Conservation (phyloP, 129 eudicot genomes). For the Centrapalus pauciflorus region DNA sequence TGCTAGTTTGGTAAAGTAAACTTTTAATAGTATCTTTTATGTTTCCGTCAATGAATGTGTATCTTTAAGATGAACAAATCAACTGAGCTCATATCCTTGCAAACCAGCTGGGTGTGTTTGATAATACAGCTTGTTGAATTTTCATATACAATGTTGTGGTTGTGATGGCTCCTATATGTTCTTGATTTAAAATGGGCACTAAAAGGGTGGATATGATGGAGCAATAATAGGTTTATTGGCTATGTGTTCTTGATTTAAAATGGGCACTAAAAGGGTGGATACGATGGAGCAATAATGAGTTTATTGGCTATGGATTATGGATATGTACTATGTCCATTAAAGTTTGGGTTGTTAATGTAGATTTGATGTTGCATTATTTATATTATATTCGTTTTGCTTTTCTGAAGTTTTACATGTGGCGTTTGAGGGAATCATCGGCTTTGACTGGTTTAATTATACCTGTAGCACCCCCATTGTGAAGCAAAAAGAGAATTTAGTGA, state of each 20-base stretch:
- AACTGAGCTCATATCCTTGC: constrained; percentile 18
- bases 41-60: constrained; percentile 14
- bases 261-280: neutral
- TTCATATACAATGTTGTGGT: neutral
- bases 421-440: neutral
- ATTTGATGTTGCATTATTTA: too few relatives aligned
- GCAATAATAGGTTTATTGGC: constrained; percentile 1
- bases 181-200: neutral
- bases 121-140: constrained; percentile 1
- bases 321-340: neutral
- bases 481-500: neutral
- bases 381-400: neutral
- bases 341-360: neutral
- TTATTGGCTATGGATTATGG: constrained; percentile 6
- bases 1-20: constrained; percentile 30
- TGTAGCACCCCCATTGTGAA: neutral
- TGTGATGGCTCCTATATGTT: constrained; percentile 11
- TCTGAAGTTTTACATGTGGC: neutral
- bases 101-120: constrained; percentile 6
- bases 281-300: neutral
- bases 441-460: neutral
- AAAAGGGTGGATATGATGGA: neutral
- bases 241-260: neutral
- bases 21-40: constrained; percentile 8
- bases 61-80: constrained; percentile 23